These are phyloP conservation scores for Pseudodiploospora longispora DNA, from an alignment of 2,329 filamentous ascomycete species.

Conservation along the genomic window DNA sequence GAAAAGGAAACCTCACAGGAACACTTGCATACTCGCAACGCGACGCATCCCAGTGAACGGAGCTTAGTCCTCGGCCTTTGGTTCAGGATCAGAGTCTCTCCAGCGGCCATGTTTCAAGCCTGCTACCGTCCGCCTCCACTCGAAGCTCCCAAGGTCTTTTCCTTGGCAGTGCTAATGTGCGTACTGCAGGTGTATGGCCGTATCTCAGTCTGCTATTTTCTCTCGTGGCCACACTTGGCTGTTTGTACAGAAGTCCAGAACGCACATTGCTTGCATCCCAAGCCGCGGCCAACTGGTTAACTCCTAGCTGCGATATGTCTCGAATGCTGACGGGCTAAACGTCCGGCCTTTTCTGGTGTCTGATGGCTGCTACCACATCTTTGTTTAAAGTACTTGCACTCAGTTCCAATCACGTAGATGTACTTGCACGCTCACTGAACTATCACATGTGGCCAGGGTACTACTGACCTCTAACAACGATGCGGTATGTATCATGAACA, in stretches of 20 bases:
- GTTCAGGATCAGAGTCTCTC: neutral
- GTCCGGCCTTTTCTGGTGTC: no score
- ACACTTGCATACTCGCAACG: neutral
- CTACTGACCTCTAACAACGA: no score
- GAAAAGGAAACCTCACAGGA: neutral
- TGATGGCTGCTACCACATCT: no score
- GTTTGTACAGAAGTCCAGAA: neutral
- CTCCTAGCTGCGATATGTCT: conserved; percentile 4
- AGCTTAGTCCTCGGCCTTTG: neutral
- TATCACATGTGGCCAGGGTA: no score
- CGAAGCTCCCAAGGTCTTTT: no score
- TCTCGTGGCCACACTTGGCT: neutral
- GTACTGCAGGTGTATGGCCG: no score
- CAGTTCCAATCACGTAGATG: no score
- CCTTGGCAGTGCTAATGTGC: no score
- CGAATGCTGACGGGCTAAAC: neutral
- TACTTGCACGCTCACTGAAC: no score
- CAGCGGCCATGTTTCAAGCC: neutral
- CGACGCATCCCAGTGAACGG: neutral
- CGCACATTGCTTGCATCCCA: neutral
- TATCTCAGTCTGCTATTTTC: no score
- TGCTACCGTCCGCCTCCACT: neutral
- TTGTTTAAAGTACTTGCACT: no score
- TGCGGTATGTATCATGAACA: no score
- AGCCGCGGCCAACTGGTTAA: neutral